Evolutionary conservation across 1,139 yeast genomes (phyloP), one percentile per base, ranked within the genome.

Genomic region (Kurtzmaniella quercitrusa): DNA sequence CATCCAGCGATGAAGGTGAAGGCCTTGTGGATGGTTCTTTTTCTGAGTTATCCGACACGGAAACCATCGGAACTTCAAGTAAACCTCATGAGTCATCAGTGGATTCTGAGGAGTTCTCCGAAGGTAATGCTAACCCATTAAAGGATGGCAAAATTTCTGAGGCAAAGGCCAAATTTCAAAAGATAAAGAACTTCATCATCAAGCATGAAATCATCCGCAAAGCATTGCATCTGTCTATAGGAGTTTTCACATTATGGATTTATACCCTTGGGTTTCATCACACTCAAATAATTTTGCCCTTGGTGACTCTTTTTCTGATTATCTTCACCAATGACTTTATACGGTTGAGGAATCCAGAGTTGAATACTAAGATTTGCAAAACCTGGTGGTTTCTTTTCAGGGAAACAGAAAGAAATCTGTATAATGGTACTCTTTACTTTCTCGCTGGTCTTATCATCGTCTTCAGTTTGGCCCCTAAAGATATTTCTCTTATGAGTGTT

Each of bases 151-250:
- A 26, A 14, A 26, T 26, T 3, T 4, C 12, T 14, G n/a, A 5
- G 30, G 30, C 30, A 2, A 30, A 8, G 4, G 21, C 15, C 23
- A 16, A 18, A 37, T 21, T 11, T 18, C 18, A 21, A 22, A 54
- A 57, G 48, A 70, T 80, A 54, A 73, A 78, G 19, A 70, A 70
- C 41, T 80, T 81, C 51, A 61, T 83, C 35, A 75, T 82, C 33
- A 86, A 85, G 55, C 93, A 93, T 58, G 98, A 93, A 61, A 71
- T 93, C 18, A 94, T 96, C 2, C 76, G 98, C 54, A 93, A 93
- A 60, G 67, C 76, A 4, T 78, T 93, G 47, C 98, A 93, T 60
- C 84, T 93, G 5, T 84, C 95, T 1, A 88, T 89, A 43, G 98
- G 97, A 1, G 73, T 88, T 46, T 56, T 89, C 38, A 83, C 97